Evolutionary conservation across 805 yeast species (phyloP), one percentile per base, ranked within the genome.

Genomic region (Ogataea allantospora): DNA sequence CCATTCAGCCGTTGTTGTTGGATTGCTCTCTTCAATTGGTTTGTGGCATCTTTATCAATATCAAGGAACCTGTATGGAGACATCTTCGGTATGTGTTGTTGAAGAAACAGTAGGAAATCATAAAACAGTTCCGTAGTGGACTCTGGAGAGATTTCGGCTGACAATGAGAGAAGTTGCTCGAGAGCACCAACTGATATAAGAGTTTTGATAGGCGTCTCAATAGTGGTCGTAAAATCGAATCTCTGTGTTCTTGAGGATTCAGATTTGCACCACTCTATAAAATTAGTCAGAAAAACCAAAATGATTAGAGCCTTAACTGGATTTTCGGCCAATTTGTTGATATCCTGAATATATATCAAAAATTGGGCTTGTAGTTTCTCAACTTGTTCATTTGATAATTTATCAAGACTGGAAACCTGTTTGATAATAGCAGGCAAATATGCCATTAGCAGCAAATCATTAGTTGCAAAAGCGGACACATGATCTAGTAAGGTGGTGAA

Each of bases 231-330:
- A 48, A 81, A 82, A 44, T 80, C 80, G 43, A 68, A 73, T 20
- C 66, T 62, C 14, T 57, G 48, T 0, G 69, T 66, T 43, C 83
- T 66, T 5, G 55, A 35, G 2, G 65, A 53, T 4, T 69, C 65
- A 7, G 60, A 46, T 51, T 82, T 83, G 55, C 88, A 81, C 89
- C 88, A 82, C 6, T 73, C 68, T 35, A 79, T 74, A 50, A 82
- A 79, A 34, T 67, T 67, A 1, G 83, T 70, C 33, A 79, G 63
- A 48, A 81, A 80, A 6, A 75, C 65, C 28, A 73, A 58, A 2
- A 74, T 60, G 1, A 79, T 55, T 2, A 77, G 55, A 19, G 77
- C 76, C 43, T 67, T 70, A 2, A 71, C 51, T 1, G 81, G 81
- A n/a, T 56, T 57, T 14, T 65, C 58, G 27, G 74, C 68, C 9